These are phyloP conservation scores for Xerocomus nothofagi DNA, from an alignment of 1,284 basidiomycete species.

Conservation along the genomic window DNA sequence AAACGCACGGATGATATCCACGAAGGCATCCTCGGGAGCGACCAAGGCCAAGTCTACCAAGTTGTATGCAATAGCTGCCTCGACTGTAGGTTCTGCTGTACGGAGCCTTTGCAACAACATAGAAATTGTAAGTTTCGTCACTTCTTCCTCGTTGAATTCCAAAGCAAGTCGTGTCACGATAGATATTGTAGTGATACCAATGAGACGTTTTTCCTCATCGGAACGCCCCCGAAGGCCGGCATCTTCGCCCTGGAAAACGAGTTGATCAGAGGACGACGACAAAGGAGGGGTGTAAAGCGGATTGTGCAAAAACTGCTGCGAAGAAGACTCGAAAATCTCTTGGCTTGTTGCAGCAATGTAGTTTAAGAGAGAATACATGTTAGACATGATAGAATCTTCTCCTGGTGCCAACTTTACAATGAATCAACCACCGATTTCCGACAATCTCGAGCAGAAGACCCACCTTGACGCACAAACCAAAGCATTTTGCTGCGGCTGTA, in stretches of 20 bases:
- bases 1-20: conserved; percentile 85
- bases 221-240: conserved; percentile 63
- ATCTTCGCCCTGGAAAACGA: conserved; percentile 36
- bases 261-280: conserved; percentile 41
- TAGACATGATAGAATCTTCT: conserved; percentile 91
- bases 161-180: conserved; percentile 83
- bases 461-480: conserved; percentile 88
- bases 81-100: conserved; percentile 80
- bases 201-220: conserved; percentile 82
- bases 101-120: conserved; percentile 91
- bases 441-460: conserved; percentile 11
- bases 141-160: conserved; percentile 81
- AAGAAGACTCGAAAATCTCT: conserved; percentile 60
- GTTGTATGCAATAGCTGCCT: conserved; percentile 90
- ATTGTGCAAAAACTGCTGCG: conserved; percentile 42
- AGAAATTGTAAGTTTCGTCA: conserved; percentile 83
- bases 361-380: conserved; percentile 94
- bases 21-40: conserved; percentile 75
- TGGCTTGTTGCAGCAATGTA: conserved; percentile 82
- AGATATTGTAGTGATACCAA: conserved; percentile 89
- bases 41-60: conserved; percentile 87
- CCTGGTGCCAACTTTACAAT: conserved; percentile 71
- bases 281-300: conserved; percentile 44
- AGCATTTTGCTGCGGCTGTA: conserved; percentile 83
- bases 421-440: conserved; percentile 1